Conservation (phyloP, 257 asterid species). For the Gentiana dahurica region DNA sequence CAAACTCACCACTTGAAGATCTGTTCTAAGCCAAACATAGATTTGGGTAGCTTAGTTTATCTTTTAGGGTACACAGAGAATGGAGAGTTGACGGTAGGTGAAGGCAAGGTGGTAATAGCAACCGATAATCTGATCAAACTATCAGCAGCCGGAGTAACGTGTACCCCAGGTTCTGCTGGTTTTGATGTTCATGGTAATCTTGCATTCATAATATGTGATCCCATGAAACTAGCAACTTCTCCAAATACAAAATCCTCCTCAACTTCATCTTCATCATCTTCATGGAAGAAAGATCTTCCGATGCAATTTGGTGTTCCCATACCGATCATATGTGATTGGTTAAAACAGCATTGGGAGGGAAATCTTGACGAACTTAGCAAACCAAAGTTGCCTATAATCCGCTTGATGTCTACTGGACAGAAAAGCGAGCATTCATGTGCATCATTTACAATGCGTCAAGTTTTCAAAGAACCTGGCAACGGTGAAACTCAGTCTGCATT, state of each 20-base stretch:
- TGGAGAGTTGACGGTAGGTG: slow-evolving; percentile 71
- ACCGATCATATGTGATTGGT: slow-evolving; percentile 87
- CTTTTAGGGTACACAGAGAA: slow-evolving; percentile 70
- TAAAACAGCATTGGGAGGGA: slow-evolving; percentile 96
- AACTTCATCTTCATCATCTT: slow-evolving; percentile 69
- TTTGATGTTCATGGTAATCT: slow-evolving; percentile 87
- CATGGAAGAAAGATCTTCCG: slow-evolving; percentile 63
- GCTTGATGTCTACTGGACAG: slow-evolving; percentile 90
- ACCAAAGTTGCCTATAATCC: slow-evolving; percentile 73
- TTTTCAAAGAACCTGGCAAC: slow-evolving; percentile 68
- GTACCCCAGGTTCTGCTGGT: slow-evolving; percentile 98
- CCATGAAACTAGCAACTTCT: slow-evolving; percentile 96
- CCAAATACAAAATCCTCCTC: slow-evolving; percentile 75
- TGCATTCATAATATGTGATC: slow-evolving; percentile 97
- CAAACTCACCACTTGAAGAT: slow-evolving; percentile 65
- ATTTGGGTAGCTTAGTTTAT: slow-evolving; percentile 69
- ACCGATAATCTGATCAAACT: slow-evolving; percentile 92
- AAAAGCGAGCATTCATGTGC: slow-evolving; percentile 89
- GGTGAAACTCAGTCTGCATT: slow-evolving; percentile 55
- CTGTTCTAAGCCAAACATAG: slow-evolving; percentile 71
- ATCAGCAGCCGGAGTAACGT: slow-evolving; percentile 69
- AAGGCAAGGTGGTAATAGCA: slow-evolving; percentile 91
- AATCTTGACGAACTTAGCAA: slow-evolving; percentile 85
- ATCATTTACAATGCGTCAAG: slow-evolving; percentile 81
- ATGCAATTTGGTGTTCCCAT: slow-evolving; percentile 95